A percentile compares a stretch with the other conserved stretches of the same genome.
Evolutionary conservation across 352 stramenopile genomes (phyloP).

Genomic region (Phytophthora quininea): DNA sequence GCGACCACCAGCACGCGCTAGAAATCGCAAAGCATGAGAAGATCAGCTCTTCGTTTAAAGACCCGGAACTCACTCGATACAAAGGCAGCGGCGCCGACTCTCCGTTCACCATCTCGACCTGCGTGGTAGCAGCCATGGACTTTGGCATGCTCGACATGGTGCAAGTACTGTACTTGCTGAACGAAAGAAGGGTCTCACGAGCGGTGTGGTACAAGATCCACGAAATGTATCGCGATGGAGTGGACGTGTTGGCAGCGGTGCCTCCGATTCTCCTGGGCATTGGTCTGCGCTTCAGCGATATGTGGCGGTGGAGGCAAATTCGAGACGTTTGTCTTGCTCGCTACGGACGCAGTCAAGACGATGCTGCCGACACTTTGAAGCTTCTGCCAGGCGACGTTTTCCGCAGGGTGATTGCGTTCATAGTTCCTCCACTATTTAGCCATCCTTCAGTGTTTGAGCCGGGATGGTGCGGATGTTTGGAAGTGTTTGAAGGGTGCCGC

Average conservation of each 20-base stretch:
- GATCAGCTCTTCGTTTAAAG: not conserved
- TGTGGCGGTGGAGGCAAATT: constrained; percentile 14
- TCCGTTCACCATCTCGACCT: constrained; percentile 3
- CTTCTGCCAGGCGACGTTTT: constrained; percentile 16
- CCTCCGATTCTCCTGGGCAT: constrained; percentile 3
- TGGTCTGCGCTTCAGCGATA: constrained; percentile 6
- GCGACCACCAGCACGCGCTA: constrained; percentile 13
- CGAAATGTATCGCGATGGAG: not conserved
- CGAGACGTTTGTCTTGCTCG: constrained; percentile 8
- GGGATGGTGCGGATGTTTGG: constrained; percentile 6
- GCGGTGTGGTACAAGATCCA: constrained; percentile 14
- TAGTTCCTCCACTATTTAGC: constrained; percentile 1
- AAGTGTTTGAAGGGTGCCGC: constrained; percentile 2
- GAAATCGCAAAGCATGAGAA: constrained; percentile 13
- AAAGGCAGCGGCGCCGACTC: constrained; percentile 9
- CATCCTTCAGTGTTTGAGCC: constrained; percentile 5
- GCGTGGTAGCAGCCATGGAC: constrained; percentile 10
- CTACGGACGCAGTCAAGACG: not conserved
- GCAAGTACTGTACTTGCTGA: constrained; percentile 6
- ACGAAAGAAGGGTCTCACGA: constrained; percentile 8
- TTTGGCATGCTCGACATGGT: constrained; percentile 7
- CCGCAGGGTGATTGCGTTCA: constrained; percentile 4
- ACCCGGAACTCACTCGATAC: constrained; percentile 4
- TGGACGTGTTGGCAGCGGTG: not conserved
- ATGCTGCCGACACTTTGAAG: not conserved